Evolutionary conservation across 208 protist genomes (phyloP), one percentile per base, ranked within the genome.

Genomic region (Trypanosoma mega): DNA sequence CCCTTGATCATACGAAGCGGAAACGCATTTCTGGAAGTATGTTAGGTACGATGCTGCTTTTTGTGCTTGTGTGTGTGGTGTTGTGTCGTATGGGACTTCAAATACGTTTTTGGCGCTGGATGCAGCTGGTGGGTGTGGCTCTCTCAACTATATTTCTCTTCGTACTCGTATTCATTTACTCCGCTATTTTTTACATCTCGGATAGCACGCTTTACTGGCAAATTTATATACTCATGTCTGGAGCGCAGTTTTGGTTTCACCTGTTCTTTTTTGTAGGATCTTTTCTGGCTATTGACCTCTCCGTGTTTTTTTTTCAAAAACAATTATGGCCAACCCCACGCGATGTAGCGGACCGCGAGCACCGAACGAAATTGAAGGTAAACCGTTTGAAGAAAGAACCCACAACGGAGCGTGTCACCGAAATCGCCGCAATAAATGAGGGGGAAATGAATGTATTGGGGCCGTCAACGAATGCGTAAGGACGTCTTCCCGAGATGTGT

Each of bases 201-300:
- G 69, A 76, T 18, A 73, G 57, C 8, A 61, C 44, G 18, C 80
- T 95, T 18, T 94, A 94, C 72, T 94, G 72, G 53, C 73, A 87
- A 24, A 77, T 82, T 18, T 85, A 77, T 68, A 57, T 80, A 24
- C 43, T 95, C 12, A 78, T 85, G 64, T 31, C 59, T 2, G 79
- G 59, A 12, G 70, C 37, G 1, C 85, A 90, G 60, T 93, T 89
- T 57, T 97, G 88, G 84, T 60, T 90, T 7, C 92, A 85, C 48
- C 14, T 87, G 31, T 27, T 94, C 31, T 52, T 95, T 43, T 82
- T 72, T 43, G 23, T 85, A 0, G 62, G 83, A 23, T 47, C 85
- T 18, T 66, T 90, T 31, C 6, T 72, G 9, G 57, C 80, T 3
- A 54, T 90, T 18, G 72, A 81, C 26, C 49, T 97, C 18, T 66